Base-by-base conservation (phyloP, 2,329 filamentous ascomycete species). In the Phialocephala subalpina region DNA sequence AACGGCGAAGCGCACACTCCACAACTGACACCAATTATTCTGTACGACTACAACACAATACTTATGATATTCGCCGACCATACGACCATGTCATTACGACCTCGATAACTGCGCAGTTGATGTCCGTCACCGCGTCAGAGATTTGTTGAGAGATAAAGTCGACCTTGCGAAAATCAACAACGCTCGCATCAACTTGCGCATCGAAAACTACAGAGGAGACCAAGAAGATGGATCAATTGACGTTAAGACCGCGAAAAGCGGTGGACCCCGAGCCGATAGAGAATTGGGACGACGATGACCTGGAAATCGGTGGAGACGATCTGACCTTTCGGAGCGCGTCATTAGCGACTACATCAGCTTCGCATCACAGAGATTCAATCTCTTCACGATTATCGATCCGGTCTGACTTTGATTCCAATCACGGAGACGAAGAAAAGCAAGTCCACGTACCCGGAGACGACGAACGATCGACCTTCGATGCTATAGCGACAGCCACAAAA, bases 391-490 rank as follows among this genome's bases (percentile, higher is more conserved):
- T 89, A 70, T 97, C 94, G 20, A 87, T 93, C 73, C 91, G 91
- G 73, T 97, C 93, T 62, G 94, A 97, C 75, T 86, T 93, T 56
- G 91, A 93, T 60, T 93, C 90, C 0, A 82, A 88, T 70, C 86
- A 87, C 63, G 92, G 89, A 67, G 93, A 97, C 74, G 93, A 97
- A 74, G 93, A 97, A 79, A 94, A 90, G 83, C 93, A 97, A 73
- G 86, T 98, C 25, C 87, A 95, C 72, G 82, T 98, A 35, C 90
- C 93, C 2, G 92, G 90, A 58, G 92, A 96, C 76, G 94, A 97
- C 77, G 92, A 97, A 74, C 86, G 88, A 69, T 93, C 93, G 0
- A 97, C 92, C 11, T 82, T 90, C 72, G 92, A 97, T 76, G 94
- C 96, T 67, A 95, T 99, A 73, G 88, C 92, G 27, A 92, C 93